A percentile compares a stretch with the other conserved stretches of the same genome.
Conservation (phyloP, 2,329 filamentous ascomycete genomes). For the Ascochyta clinopodiicola region DNA sequence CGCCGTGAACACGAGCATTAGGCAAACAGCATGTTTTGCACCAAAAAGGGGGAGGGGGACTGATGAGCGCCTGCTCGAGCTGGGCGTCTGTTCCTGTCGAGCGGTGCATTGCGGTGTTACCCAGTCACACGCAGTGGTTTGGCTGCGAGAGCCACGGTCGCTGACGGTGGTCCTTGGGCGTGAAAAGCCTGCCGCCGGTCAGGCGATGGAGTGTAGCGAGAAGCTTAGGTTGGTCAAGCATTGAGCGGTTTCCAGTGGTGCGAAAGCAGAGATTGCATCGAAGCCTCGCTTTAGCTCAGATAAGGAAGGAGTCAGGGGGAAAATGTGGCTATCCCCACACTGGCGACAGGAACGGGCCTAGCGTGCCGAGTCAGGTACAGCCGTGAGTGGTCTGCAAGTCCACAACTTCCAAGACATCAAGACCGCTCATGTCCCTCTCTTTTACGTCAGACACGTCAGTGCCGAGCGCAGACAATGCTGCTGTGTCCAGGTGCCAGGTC, state of each 20-base stretch:
- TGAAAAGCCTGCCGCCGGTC: constrained; percentile 13
- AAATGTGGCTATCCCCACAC: constrained; percentile 15
- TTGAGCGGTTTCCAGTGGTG: constrained; percentile 9
- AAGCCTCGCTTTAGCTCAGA: constrained; percentile 15
- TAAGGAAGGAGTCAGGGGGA: constrained; percentile 13
- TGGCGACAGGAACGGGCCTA: constrained; percentile 16
- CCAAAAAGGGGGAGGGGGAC: background rate
- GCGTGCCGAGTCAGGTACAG: constrained; percentile 10
- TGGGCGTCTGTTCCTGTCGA: background rate
- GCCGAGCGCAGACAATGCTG: constrained; percentile 9
- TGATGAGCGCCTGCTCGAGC: constrained; percentile 14
- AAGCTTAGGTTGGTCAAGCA: constrained; percentile 35
- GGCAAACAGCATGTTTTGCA: constrained; percentile 19
- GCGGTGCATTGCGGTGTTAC: background rate
- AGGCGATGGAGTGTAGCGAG: constrained; percentile 10
- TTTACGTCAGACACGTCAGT: constrained; percentile 9
- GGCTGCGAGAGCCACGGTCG: background rate
- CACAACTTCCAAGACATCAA: constrained; percentile 13
- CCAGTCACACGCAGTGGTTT: background rate
- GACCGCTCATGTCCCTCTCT: background rate
- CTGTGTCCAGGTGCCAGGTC: background rate
- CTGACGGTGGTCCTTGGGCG: background rate
- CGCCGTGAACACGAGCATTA: constrained; percentile 12
- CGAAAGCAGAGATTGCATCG: constrained; percentile 21
- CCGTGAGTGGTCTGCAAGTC: constrained; percentile 2